Conservation (phyloP, 2,329 filamentous ascomycete genomes). For the Penicillium sp. region DNA sequence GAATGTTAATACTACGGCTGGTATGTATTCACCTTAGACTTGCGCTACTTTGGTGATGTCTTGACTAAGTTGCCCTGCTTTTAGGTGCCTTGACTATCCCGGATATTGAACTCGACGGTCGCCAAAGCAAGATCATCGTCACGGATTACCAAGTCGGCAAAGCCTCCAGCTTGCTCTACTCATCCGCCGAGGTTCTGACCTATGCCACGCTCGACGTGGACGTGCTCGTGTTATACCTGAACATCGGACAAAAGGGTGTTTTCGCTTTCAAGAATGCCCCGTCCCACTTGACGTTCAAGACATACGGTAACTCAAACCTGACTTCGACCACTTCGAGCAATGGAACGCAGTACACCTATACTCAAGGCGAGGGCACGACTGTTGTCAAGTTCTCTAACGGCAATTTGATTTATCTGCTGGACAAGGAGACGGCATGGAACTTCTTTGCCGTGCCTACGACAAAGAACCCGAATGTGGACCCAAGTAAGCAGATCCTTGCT, state of each 20-base stretch:
- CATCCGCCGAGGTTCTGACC: slow-evolving; percentile 57
- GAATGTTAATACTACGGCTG: slow-evolving; percentile 56
- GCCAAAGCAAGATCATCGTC: slow-evolving; percentile 62
- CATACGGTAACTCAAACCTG: slow-evolving; percentile 51
- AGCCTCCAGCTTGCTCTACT: slow-evolving; percentile 55
- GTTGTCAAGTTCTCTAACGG: slow-evolving; percentile 58
- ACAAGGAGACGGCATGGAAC: slow-evolving; percentile 60
- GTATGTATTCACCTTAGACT: slow-evolving; percentile 27
- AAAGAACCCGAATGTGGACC: slow-evolving; percentile 52
- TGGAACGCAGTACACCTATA: slow-evolving; percentile 53
- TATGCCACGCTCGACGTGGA: slow-evolving; percentile 52
- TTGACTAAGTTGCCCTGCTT: neutral
- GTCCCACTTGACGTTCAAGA: slow-evolving; percentile 45
- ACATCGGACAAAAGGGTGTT: slow-evolving; percentile 56
- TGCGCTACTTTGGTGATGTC: neutral
- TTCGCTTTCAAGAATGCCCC: slow-evolving; percentile 56
- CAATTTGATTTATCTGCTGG: slow-evolving; percentile 59
- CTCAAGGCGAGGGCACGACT: slow-evolving; percentile 54
- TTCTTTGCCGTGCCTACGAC: slow-evolving; percentile 62
- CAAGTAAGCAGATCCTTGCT: slow-evolving; percentile 56
- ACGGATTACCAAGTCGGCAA: slow-evolving; percentile 59
- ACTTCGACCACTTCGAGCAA: slow-evolving; percentile 34
- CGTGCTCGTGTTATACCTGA: slow-evolving; percentile 58
- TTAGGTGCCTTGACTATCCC: slow-evolving; percentile 41
- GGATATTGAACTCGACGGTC: slow-evolving; percentile 57